Conservation (phyloP, 2,329 filamentous ascomycete species). For the Aspergillus fumigatus region DNA sequence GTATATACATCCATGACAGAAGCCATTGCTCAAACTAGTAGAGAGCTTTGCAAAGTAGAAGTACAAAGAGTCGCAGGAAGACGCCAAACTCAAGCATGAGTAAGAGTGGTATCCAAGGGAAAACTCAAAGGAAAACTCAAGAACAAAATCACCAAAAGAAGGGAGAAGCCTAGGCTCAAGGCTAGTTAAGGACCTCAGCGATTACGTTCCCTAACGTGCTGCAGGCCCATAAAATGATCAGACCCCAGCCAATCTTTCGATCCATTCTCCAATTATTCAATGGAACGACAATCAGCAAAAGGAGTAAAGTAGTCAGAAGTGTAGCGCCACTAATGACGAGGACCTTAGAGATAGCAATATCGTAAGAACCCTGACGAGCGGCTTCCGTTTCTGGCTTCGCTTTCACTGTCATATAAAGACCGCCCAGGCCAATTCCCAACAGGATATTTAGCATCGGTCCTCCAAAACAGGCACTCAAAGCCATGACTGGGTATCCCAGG, state of each 20-base stretch:
- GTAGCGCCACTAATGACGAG: constrained; percentile 82
- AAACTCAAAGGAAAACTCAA: background rate
- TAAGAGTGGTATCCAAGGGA: background rate
- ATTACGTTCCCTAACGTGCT: constrained; percentile 78
- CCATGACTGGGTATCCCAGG: constrained; percentile 95
- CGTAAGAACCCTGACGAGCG: constrained; percentile 56
- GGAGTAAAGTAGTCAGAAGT: constrained; percentile 72
- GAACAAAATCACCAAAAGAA: background rate
- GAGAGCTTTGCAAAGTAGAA: background rate
- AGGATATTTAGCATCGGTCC: constrained; percentile 97
- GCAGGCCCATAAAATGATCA: constrained; percentile 75
- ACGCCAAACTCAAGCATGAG: background rate
- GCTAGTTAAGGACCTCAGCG: constrained; percentile 57
- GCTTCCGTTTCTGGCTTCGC: constrained; percentile 11
- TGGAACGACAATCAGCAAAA: constrained; percentile 75
- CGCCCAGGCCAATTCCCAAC: constrained; percentile 86
- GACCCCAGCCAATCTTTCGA: constrained; percentile 70
- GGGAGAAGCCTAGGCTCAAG: background rate
- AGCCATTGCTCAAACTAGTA: no score
- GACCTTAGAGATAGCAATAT: constrained; percentile 78
- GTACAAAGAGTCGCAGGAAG: background rate
- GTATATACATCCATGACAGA: background rate
- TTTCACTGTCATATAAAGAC: constrained; percentile 79
- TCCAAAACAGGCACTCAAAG: constrained; percentile 89
- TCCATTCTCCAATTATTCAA: constrained; percentile 83